Conservation (phyloP, 148 eudicot species). For the Polygonum aviculare region DNA sequence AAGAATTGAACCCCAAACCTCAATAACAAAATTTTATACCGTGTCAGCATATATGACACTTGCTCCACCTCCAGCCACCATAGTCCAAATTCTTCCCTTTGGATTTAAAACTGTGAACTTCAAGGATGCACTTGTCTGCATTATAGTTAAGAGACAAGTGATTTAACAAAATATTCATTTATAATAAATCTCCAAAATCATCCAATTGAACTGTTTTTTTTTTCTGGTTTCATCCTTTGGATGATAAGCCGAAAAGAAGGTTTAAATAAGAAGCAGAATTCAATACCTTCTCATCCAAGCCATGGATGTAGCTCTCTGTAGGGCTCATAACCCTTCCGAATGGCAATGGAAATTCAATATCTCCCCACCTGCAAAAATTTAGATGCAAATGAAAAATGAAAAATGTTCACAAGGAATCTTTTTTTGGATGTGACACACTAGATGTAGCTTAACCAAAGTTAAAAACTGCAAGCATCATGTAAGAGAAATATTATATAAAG, state of each 20-base stretch:
- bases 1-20: not conserved
- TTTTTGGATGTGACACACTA: not conserved
- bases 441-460: not conserved
- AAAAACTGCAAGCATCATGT: not conserved
- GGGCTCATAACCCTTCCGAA: conserved; percentile 98
- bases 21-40: conserved; percentile 12
- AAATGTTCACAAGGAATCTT: not conserved
- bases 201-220: conserved; percentile 6
- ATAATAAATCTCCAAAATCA: not conserved
- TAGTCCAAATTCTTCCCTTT: conserved; percentile 71
- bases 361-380: conserved; percentile 56
- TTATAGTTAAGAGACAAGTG: not conserved
- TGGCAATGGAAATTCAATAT: conserved; percentile 86
- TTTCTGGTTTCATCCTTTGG: conserved; percentile 12
- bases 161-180: not conserved
- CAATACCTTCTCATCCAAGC: conserved; percentile 92
- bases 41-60: conserved; percentile 47
- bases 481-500: not conserved
- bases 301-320: conserved; percentile 80
- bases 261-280: not conserved
- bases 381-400: not conserved
- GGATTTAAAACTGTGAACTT: conserved; percentile 72
- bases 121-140: conserved; percentile 77
- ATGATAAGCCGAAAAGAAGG: not conserved
- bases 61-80: conserved; percentile 71